Conservation (phyloP, 768 basidiomycete species). For the Amylocystis lapponica region DNA sequence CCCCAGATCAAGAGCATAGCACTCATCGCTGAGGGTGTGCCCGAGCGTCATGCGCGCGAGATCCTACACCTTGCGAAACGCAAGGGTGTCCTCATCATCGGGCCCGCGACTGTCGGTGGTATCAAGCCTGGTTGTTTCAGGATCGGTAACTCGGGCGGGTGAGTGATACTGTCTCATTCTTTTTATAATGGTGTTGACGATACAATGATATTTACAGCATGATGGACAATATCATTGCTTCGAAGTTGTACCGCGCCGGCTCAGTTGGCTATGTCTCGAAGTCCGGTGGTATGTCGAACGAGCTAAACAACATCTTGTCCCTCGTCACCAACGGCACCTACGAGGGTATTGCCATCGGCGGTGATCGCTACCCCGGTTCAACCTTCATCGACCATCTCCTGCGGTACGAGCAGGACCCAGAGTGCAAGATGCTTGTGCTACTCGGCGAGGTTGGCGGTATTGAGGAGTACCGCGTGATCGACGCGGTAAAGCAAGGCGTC, state of each 20-base stretch:
- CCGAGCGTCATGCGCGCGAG: conserved; percentile 94
- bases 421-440: conserved; percentile 98
- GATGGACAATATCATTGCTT: conserved; percentile 99
- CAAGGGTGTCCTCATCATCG: conserved; percentile 88
- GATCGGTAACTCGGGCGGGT: conserved; percentile 99
- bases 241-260: conserved; percentile 96
- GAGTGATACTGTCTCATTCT: conserved; percentile 22
- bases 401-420: conserved; percentile 94
- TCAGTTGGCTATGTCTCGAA: conserved; percentile 99
- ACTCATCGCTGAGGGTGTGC: conserved; percentile 97
- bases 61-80: conserved; percentile 84
- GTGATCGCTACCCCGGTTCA: conserved; percentile 97
- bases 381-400: conserved; percentile 99
- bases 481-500: conserved; percentile 86
- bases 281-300: conserved; percentile 99
- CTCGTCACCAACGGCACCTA: conserved; percentile 96
- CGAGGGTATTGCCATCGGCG: conserved; percentile 99
- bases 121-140: conserved; percentile 99
- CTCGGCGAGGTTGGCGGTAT: conserved; percentile 98
- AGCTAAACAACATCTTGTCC: conserved; percentile 99
- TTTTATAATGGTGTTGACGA: conserved; percentile 6
- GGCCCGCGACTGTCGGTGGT: conserved; percentile 97
- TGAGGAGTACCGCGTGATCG: conserved; percentile 98
- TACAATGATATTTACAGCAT: conserved; percentile 45
- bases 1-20: conserved; percentile 71